Conservation (phyloP, 129 eudicot genomes). For the Glebionis coronaria region DNA sequence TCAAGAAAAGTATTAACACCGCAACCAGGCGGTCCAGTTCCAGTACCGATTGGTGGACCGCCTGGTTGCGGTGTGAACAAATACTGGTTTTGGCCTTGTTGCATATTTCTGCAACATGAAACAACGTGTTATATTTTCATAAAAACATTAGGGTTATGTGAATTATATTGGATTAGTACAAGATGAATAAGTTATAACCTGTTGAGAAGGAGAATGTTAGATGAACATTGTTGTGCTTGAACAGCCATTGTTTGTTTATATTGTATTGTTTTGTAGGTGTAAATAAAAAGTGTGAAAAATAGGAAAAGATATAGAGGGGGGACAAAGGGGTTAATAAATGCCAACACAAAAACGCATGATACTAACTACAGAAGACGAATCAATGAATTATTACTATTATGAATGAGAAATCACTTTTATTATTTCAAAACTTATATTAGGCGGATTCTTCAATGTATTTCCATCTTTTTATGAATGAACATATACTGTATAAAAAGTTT, state of each 20-base stretch:
- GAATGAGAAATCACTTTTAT: no score
- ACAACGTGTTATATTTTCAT: neutral
- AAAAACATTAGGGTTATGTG: slow-evolving; percentile 3
- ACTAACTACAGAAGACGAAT: slow-evolving; percentile 27
- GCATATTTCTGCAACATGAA: slow-evolving; percentile 40
- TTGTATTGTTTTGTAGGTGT: neutral
- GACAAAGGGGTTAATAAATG: slow-evolving; percentile 43
- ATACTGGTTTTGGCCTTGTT: slow-evolving; percentile 36
- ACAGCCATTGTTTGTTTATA: slow-evolving; percentile 64
- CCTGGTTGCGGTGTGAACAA: slow-evolving; percentile 45
- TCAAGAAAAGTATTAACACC: slow-evolving; percentile 16
- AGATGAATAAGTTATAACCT: slow-evolving; percentile 33
- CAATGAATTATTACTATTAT: neutral
- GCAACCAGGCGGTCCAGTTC: slow-evolving; percentile 4
- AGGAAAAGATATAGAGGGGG: slow-evolving; percentile 18
- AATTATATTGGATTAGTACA: neutral
- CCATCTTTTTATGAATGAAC: neutral
- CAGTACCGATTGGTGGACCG: slow-evolving; percentile 28
- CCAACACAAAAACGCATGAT: slow-evolving; percentile 57
- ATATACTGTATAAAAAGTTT: no score
- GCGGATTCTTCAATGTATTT: slow-evolving; percentile 34
- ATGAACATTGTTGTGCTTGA: slow-evolving; percentile 73
- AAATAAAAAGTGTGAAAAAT: neutral
- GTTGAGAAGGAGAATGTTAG: slow-evolving; percentile 54
- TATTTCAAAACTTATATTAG: slow-evolving; percentile 27